These are phyloP conservation scores for Dendrobium officinale DNA, from an alignment of 106 monocot species.

Conservation along the genomic window DNA sequence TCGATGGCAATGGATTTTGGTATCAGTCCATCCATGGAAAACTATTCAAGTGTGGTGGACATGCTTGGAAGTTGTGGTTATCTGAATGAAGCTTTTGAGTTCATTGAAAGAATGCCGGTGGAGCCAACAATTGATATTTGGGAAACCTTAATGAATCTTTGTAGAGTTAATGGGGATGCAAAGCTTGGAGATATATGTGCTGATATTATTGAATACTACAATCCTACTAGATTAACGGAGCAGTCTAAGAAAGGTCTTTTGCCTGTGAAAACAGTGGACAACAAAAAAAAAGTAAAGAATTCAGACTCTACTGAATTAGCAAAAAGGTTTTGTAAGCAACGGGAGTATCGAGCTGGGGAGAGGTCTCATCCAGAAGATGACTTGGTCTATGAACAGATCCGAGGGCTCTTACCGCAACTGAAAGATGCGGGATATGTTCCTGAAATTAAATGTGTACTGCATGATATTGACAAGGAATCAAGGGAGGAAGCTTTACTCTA, in stretches of 20 bases:
- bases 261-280: constrained; percentile 50
- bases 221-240: constrained; percentile 50
- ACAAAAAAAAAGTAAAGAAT: constrained; percentile 48
- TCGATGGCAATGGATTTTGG: constrained; percentile 67
- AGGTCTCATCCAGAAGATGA: constrained; percentile 66
- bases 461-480: constrained; percentile 83
- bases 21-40: constrained; percentile 53
- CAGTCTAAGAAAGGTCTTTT: constrained; percentile 57
- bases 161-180: constrained; percentile 53
- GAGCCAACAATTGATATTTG: constrained; percentile 70
- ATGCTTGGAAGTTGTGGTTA: constrained; percentile 79
- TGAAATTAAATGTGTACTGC: constrained; percentile 64
- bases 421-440: constrained; percentile 79
- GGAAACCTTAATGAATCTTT: constrained; percentile 81
- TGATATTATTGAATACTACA: constrained; percentile 47
- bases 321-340: constrained; percentile 16
- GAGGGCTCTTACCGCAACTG: constrained; percentile 45
- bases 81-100: constrained; percentile 77
- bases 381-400: constrained; percentile 59
- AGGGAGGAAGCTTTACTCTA: constrained; percentile 84
- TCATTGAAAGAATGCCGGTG: constrained; percentile 60
- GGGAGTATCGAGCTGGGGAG: constrained; percentile 81
- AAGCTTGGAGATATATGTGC: constrained; percentile 73
- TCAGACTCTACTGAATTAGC: constrained; percentile 19
- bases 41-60: constrained; percentile 55